Evolutionary conservation across 768 basidiomycete genomes (phyloP).

Genomic region (Paxillus ammoniavirescens): DNA sequence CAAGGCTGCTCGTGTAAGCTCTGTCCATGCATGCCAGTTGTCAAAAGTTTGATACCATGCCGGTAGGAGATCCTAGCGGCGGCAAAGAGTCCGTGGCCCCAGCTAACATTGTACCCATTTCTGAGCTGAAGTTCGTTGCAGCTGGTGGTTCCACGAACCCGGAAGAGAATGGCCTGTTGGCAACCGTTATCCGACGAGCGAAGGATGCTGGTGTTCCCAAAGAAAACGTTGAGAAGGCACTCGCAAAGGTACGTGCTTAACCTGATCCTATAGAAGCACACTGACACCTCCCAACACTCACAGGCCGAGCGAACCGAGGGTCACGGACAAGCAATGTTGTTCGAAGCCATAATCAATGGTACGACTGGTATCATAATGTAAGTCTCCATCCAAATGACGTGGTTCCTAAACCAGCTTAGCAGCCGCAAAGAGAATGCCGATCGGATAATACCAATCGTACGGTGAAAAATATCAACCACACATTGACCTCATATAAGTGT

Average conservation of each 20-base stretch:
- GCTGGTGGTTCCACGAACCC: conserved; percentile 59
- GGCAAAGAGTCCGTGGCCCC: conserved; percentile 47
- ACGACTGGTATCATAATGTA: conserved; percentile 66
- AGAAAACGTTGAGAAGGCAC: conserved; percentile 64
- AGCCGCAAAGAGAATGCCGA: conserved; percentile 48
- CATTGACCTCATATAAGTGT: conserved; percentile 49
- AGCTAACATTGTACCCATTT: background rate
- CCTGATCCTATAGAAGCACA: background rate
- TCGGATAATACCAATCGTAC: conserved; percentile 69
- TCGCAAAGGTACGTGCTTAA: conserved; percentile 44
- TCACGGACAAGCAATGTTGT: conserved; percentile 48
- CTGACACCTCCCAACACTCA: background rate
- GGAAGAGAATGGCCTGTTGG: conserved; percentile 51
- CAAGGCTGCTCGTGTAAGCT: conserved; percentile 52
- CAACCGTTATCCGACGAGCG: conserved; percentile 52
- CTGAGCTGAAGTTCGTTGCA: conserved; percentile 21
- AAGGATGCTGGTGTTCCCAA: conserved; percentile 62
- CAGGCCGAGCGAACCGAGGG: conserved; percentile 52
- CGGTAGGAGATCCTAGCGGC: conserved; percentile 60
- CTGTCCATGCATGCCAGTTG: background rate
- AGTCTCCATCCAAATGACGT: conserved; percentile 22
- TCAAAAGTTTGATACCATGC: background rate
- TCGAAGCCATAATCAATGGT: conserved; percentile 60
- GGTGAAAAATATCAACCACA: conserved; percentile 52
- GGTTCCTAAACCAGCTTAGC: conserved; percentile 20